Conservation (phyloP, 371 early-diverging fungal genomes). For the Fennellomyces sp. region DNA sequence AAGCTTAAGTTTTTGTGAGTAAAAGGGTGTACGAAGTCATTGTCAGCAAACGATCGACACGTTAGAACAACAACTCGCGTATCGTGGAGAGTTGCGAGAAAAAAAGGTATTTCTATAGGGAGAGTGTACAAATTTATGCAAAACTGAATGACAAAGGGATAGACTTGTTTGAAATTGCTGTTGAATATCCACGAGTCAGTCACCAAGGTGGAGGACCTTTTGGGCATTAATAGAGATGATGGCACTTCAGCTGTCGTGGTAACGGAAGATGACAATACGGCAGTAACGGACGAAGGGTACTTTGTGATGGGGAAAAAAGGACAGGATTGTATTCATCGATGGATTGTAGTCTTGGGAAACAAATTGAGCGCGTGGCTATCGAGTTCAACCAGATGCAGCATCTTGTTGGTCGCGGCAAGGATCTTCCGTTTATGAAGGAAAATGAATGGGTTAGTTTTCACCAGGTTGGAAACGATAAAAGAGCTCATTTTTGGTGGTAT, state of each 20-base stretch:
- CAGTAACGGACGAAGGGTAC: not conserved
- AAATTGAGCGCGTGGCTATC: slow-evolving; percentile 85
- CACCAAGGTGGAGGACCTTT: slow-evolving; percentile 73
- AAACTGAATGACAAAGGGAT: not conserved
- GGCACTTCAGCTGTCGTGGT: not conserved
- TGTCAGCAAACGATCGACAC: slow-evolving; percentile 59
- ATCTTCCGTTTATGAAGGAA: slow-evolving; percentile 71
- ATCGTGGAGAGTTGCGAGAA: slow-evolving; percentile 67
- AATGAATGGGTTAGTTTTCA: slow-evolving; percentile 70
- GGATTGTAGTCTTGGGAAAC: slow-evolving; percentile 47
- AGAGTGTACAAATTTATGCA: not conserved
- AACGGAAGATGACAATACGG: not conserved
- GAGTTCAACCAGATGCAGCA: slow-evolving; percentile 87
- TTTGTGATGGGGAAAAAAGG: not conserved
- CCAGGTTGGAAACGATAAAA: not conserved
- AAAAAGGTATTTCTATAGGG: slow-evolving; percentile 53
- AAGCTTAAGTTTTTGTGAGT: not conserved
- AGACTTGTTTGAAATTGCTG: slow-evolving; percentile 67
- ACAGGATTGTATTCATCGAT: not conserved
- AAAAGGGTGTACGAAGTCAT: slow-evolving; percentile 48
- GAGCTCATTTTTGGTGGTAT: not conserved
- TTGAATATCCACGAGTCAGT: slow-evolving; percentile 77
- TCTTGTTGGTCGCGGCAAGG: slow-evolving; percentile 68
- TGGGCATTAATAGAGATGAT: slow-evolving; percentile 56
- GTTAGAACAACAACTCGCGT: slow-evolving; percentile 62